Base-by-base conservation (phyloP, 23 red algal genomes). In the Cyanidiococcus yangmingshanensis region DNA sequence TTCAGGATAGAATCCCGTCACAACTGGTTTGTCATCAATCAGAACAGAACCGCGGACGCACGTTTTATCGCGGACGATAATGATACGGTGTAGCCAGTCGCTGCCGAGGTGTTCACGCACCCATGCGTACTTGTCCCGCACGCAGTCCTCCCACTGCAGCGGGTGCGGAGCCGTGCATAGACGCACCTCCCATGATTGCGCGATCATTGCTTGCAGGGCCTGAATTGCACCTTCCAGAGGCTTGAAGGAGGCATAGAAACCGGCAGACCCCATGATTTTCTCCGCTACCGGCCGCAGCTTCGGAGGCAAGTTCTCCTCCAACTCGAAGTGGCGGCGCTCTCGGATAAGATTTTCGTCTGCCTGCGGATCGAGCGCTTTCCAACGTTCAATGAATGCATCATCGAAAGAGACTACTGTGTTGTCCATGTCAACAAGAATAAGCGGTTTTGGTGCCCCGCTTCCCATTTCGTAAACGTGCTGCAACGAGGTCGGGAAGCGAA, bases 21-120 rank as follows among this genome's bases (percentile, higher is more conserved):
- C 80, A 29, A 40, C 39, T 50, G 92, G 92, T 74, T 96, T 96
- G 79, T 96, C 92, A 74, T 96, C 92, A 39, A 96, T 90, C 33
- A 96, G 78, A 30, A 96, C 76, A 30, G 63, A 37, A 38, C 92
- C 92, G 50, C 80, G 81, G 0, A 96, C 87, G 58, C 89, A 75
- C 54, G 92, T 90, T 50, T 96, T 96, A 68, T 96, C 92, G 7
- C 92, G 75, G 26, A 87, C 88, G 76, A 96, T 87, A 26, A 96
- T 83, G 39, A 96, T 38, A 0, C 84, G 82, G 37, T 80, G 29
- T 67, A 96, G 57, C 37, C 63, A 96, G 7, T 90, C 87, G 67
- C 90, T 87, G 1, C 92, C 92, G n/a, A 96, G 82, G 76, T 82
- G 83, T 57, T 85, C 74, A 1, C 87, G 84, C 26, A 90, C 82